These are phyloP conservation scores for grape (Vitis vinifera) DNA, from an alignment of 164 flowering plant genomes.

Conservation along the genomic window DNA sequence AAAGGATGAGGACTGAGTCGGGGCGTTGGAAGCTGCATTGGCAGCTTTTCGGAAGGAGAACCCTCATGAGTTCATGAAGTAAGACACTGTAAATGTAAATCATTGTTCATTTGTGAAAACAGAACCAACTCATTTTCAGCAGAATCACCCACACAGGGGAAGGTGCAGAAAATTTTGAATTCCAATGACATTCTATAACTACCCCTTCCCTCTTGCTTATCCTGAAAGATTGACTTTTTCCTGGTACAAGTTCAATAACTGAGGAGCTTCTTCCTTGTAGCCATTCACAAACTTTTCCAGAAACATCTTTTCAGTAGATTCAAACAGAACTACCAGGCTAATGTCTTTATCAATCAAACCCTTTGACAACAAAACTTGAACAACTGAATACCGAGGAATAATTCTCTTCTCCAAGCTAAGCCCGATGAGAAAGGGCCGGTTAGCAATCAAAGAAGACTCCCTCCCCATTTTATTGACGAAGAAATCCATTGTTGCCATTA, in stretches of 20 bases:
- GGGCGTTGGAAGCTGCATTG: background rate
- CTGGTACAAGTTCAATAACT: conserved; percentile 1
- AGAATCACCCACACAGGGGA: no score
- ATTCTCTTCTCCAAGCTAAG: conserved; percentile 19
- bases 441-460: background rate
- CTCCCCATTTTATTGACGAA: conserved; percentile 17
- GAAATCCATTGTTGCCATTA: conserved; percentile 12
- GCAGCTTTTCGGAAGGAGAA: no score
- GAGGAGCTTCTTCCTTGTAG: conserved; percentile 1
- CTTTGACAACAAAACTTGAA: conserved; percentile 2
- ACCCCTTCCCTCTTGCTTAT: no score
- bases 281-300: background rate
- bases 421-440: background rate
- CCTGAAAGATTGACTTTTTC: background rate
- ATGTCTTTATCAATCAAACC: conserved; percentile 7
- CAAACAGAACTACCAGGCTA: background rate
- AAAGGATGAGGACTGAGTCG: background rate
- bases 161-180: no score
- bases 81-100: no score
- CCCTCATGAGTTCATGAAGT: no score
- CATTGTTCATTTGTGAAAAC: no score
- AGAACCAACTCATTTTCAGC: no score
- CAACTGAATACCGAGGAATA: conserved; percentile 10
- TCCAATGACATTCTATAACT: no score
- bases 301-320: background rate